Base-by-base conservation (phyloP, 441 rosid species). In the Euphorbia celastroides region DNA sequence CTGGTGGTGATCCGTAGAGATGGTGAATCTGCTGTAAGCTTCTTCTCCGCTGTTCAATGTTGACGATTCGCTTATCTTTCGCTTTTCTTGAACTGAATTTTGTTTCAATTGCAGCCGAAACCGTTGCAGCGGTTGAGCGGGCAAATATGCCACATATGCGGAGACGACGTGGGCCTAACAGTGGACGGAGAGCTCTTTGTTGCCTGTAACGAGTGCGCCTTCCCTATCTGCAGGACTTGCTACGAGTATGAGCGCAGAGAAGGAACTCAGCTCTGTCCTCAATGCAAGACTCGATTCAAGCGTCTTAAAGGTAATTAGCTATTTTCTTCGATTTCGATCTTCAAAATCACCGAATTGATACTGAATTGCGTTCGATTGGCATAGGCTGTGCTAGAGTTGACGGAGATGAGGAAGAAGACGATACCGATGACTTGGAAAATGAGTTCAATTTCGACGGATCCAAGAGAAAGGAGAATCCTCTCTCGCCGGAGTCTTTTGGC, bases 171-270 rank as follows among this genome's bases (percentile, higher is more conserved):
- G 22, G 98, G 97, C 13, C 55, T 91, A 11, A 93, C 93, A 2
- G 96, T 82, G 8, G 98, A 91, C 8, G 97, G 97, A 75, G 98
- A 93, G 74, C 67, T 93, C 54, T 93, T 93, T 50, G 97, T 93
- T 12, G 98, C 97, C n/a, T 93, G 98, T 82, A 91, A 93, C 31
- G 98, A 93, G 79, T 93, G 98, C 62, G 98, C 95, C 32, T 93
- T 90, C 48, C 98, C 98, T 0, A 95, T 76, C 63, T 90, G 97
- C 38, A 84, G 96, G 71, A 96, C 97, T 67, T 93, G 97, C 74
- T 93, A 90, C 46, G 98, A 90, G 84, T 93, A 93, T 70, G 98
- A 93, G 81, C 79, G 97, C 23, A 80, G 98, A 67, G 98, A 93
- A 81, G 98, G 98, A 2, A 83, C 86, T 12, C 98, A 90, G 63